Conservation (phyloP, 805 yeast species). For the Nakazawaea wickerhamii region DNA sequence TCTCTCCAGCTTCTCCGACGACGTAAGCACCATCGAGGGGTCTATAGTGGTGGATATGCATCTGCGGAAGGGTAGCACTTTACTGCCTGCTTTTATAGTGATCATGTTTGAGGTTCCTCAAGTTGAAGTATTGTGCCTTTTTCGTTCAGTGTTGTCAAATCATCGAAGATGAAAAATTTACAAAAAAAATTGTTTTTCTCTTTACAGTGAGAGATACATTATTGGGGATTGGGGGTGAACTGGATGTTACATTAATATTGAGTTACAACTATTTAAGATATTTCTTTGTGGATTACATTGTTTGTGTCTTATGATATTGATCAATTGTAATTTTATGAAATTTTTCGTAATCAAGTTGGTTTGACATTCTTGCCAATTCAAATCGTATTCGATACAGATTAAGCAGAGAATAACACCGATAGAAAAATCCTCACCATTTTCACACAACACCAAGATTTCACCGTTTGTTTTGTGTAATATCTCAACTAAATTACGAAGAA, state of each 20-base stretch:
- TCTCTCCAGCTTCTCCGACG: background rate
- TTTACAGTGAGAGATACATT: background rate
- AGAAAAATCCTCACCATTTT: slow-evolving; percentile 61
- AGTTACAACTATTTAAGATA: slow-evolving; percentile 13
- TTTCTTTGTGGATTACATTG: slow-evolving; percentile 8
- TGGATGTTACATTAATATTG: slow-evolving; percentile 6
- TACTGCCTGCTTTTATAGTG: background rate
- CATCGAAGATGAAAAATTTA: background rate
- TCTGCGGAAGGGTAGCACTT: background rate
- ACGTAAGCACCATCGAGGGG: background rate
- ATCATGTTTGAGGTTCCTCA: too few species aligned
- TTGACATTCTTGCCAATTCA: slow-evolving; percentile 31
- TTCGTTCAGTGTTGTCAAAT: background rate
- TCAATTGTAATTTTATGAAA: slow-evolving; percentile 26
- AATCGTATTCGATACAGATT: slow-evolving; percentile 40
- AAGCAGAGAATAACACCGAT: slow-evolving; percentile 52
- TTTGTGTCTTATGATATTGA: background rate
- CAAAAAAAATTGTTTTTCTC: background rate
- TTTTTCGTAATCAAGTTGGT: slow-evolving; percentile 37
- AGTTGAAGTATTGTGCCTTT: too few species aligned
- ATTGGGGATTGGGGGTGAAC: background rate
- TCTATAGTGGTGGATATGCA: background rate
- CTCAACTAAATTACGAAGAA: background rate
- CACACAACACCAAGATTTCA: slow-evolving; percentile 48
- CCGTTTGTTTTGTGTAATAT: slow-evolving; percentile 5